A percentile compares a stretch with the other conserved stretches of the same genome.
These are phyloP conservation scores for Heterobasidion occidentale DNA, from an alignment of 1,284 basidiomycete genomes.

Conservation along the genomic window DNA sequence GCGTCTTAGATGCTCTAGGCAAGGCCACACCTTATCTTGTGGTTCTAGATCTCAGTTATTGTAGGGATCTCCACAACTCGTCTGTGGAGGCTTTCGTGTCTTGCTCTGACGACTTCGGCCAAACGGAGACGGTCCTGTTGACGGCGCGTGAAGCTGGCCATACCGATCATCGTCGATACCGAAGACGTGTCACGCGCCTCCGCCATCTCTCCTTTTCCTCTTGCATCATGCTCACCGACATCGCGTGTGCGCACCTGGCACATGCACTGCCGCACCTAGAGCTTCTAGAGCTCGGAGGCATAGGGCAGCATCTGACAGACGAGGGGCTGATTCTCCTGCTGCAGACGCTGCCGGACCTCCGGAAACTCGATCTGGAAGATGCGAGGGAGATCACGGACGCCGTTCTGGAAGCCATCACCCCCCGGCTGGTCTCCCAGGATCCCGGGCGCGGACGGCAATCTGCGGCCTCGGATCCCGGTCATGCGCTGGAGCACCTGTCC, in stretches of 20 bases:
- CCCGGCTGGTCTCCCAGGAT: slow-evolving; percentile 18
- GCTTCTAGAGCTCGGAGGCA: slow-evolving; percentile 74
- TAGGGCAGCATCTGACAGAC: slow-evolving; percentile 62
- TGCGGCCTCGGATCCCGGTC: slow-evolving; percentile 37
- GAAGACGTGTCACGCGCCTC: slow-evolving; percentile 61
- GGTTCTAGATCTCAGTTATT: slow-evolving; percentile 77
- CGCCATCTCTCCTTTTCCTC: slow-evolving; percentile 74
- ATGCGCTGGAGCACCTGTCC: slow-evolving; percentile 64
- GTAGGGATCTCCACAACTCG: slow-evolving; percentile 63
- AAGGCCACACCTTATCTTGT: slow-evolving; percentile 65
- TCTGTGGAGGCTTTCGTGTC: slow-evolving; percentile 67
- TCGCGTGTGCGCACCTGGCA: slow-evolving; percentile 65
- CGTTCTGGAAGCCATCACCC: slow-evolving; percentile 62
- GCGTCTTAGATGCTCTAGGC: slow-evolving; percentile 53
- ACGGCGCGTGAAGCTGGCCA: slow-evolving; percentile 59
- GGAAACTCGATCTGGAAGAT: slow-evolving; percentile 80
- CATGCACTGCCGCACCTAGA: slow-evolving; percentile 70
- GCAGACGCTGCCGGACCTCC: slow-evolving; percentile 60
- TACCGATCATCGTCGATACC: slow-evolving; percentile 40
- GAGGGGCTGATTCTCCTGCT: slow-evolving; percentile 70
- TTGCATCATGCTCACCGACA: slow-evolving; percentile 71
- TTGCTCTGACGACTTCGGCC: slow-evolving; percentile 32
- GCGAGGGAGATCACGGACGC: slow-evolving; percentile 70
- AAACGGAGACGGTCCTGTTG: slow-evolving; percentile 37
- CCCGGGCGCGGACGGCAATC: slow-evolving; percentile 6